These are phyloP conservation scores for Oenanthe sinensis DNA, from an alignment of 129 eudicot genomes.

Conservation along the genomic window DNA sequence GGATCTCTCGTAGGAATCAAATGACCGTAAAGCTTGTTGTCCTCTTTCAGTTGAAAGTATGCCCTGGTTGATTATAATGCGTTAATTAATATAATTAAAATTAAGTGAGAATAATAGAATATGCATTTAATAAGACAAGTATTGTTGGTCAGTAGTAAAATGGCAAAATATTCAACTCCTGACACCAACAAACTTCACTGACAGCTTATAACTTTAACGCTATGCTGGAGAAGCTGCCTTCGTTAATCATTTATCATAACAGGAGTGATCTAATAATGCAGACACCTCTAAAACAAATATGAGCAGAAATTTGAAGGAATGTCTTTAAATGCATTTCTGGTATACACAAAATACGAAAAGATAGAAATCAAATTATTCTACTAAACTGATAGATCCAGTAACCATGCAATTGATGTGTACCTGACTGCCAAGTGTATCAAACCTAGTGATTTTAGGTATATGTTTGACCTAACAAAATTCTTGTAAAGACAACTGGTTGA, in stretches of 20 bases:
- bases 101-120: neutral
- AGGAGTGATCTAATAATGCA: neutral
- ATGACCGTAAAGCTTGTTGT: slow-evolving; percentile 53
- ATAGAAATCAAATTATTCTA: neutral
- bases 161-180: neutral
- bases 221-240: neutral
- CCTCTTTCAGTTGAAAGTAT: slow-evolving; percentile 98
- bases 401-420: neutral
- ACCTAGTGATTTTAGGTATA: neutral
- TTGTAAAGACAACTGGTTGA: neutral
- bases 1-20: slow-evolving; percentile 76
- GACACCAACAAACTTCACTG: neutral
- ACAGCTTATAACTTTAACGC: neutral
- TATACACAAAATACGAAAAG: neutral
- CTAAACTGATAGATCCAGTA: neutral
- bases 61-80: slow-evolving; percentile 40
- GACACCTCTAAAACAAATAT: neutral
- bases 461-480: neutral
- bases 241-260: neutral
- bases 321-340: neutral
- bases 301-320: neutral
- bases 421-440: neutral
- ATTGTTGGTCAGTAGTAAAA: neutral
- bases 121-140: no score
- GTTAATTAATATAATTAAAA: neutral